Evolutionary conservation across 1,139 yeast genomes (phyloP).

Genomic region (Candida tetrigidarum): DNA sequence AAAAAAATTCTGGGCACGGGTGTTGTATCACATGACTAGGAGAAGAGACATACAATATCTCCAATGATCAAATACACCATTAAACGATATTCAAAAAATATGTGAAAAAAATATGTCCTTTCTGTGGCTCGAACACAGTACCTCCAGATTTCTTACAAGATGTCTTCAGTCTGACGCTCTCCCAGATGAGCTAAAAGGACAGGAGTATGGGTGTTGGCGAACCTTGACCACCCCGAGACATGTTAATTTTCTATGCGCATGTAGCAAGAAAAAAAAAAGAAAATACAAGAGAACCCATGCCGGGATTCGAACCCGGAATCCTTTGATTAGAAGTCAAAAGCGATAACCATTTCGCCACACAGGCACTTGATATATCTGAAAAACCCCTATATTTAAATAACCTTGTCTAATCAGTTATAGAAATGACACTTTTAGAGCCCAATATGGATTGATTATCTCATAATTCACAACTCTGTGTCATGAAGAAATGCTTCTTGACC

Average conservation of each 20-base stretch:
- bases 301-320: slow-evolving; percentile 56
- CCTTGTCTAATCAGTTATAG: too few species aligned
- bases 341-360: slow-evolving; percentile 55
- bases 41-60: not conserved
- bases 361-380: slow-evolving; percentile 25
- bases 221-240: too few species aligned
- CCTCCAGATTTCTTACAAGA: slow-evolving; percentile 40
- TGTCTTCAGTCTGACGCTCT: slow-evolving; percentile 60
- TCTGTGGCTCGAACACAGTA: slow-evolving; percentile 63
- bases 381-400: too few species aligned
- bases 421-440: too few species aligned
- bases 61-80: not conserved
- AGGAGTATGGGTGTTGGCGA: too few species aligned
- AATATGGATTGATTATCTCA: too few species aligned
- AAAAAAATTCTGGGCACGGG: too few species aligned
- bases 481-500: too few species aligned
- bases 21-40: too few species aligned
- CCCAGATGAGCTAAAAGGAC: slow-evolving; percentile 54
- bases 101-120: slow-evolving; percentile 33
- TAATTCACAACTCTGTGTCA: too few species aligned
- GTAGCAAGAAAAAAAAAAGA: slow-evolving; percentile 10
- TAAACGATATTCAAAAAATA: too few species aligned
- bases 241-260: too few species aligned
- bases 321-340: slow-evolving; percentile 53
- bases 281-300: slow-evolving; percentile 43